Percentiles rank a stretch among this genome's conserved stretches.
These are phyloP conservation scores for Ampelomyces quisqualis DNA, from an alignment of 2,329 filamentous ascomycete species.

Conservation along the genomic window DNA sequence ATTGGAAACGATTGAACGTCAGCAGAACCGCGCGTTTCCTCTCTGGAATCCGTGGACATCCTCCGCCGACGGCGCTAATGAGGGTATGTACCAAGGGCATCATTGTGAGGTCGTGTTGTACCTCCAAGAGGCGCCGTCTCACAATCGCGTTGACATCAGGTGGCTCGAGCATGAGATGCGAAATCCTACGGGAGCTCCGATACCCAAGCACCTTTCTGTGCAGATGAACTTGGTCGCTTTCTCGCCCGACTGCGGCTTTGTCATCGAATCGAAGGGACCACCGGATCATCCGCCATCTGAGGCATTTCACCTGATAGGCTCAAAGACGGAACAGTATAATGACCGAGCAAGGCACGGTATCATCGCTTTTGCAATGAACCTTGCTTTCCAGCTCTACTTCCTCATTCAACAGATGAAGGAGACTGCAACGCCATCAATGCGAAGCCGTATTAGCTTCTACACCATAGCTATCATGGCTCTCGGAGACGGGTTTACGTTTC, in stretches of 20 bases:
- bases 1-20: conserved; percentile 64
- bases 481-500: conserved; percentile 61
- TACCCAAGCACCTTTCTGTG: conserved; percentile 55
- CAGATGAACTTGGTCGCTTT: conserved; percentile 62
- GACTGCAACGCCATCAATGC: conserved; percentile 63
- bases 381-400: conserved; percentile 57
- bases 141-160: conserved; percentile 43
- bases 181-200: conserved; percentile 58
- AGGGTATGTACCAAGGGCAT: conserved; percentile 65
- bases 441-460: conserved; percentile 65
- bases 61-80: conserved; percentile 57
- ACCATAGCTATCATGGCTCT: conserved; percentile 62
- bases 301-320: conserved; percentile 55
- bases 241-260: conserved; percentile 67
- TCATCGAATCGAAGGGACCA: conserved; percentile 61
- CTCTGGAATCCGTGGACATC: conserved; percentile 73
- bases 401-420: conserved; percentile 65
- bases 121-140: conserved; percentile 61
- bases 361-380: conserved; percentile 52
- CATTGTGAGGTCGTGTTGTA: conserved; percentile 91
- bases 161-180: conserved; percentile 61
- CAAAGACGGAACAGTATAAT: conserved; percentile 59
- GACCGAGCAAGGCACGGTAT: conserved; percentile 55
- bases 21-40: conserved; percentile 59
- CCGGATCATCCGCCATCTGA: conserved; percentile 56